Conservation (phyloP, 495 filamentous ascomycete species). For the Aspergillus homomorphus region DNA sequence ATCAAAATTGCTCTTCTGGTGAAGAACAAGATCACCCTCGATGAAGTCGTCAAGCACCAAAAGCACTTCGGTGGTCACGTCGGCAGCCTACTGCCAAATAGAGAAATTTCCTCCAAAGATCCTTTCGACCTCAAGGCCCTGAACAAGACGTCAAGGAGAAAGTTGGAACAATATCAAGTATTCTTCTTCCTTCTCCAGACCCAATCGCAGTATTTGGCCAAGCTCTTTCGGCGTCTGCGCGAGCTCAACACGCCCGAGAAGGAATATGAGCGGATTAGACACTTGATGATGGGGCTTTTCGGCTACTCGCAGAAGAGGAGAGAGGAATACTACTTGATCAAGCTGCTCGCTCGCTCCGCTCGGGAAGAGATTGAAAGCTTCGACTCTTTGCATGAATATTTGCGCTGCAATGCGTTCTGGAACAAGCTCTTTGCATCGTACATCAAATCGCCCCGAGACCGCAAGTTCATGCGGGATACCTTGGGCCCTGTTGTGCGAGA, state of each 20-base stretch:
- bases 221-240: conserved; percentile 78
- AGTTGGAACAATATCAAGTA: conserved; percentile 95
- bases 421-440: conserved; percentile 80
- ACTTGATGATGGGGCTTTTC: conserved; percentile 94
- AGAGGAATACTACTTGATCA: conserved; percentile 96
- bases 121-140: conserved; percentile 95
- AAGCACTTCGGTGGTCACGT: conserved; percentile 93
- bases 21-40: conserved; percentile 98
- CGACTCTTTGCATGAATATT: conserved; percentile 72
- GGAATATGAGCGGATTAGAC: conserved; percentile 86
- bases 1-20: conserved; percentile 98
- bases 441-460: conserved; percentile 84
- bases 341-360: conserved; percentile 77
- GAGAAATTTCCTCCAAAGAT: conserved; percentile 80
- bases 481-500: conserved; percentile 79
- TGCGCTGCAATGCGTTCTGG: conserved; percentile 93
- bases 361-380: conserved; percentile 82
- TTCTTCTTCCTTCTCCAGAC: conserved; percentile 98
- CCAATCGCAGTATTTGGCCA: conserved; percentile 88
- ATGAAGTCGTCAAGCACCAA: conserved; percentile 96
- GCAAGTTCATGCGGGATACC: conserved; percentile 85
- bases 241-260: conserved; percentile 86
- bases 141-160: conserved; percentile 92
- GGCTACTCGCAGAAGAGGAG: conserved; percentile 94
- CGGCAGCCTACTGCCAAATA: conserved; percentile 80